A percentile compares a stretch with the other conserved stretches of the same genome.
phyloP scores from a whole-genome alignment of 495 filamentous ascomycete genomes.

The Penicillium pulvis region DNA sequence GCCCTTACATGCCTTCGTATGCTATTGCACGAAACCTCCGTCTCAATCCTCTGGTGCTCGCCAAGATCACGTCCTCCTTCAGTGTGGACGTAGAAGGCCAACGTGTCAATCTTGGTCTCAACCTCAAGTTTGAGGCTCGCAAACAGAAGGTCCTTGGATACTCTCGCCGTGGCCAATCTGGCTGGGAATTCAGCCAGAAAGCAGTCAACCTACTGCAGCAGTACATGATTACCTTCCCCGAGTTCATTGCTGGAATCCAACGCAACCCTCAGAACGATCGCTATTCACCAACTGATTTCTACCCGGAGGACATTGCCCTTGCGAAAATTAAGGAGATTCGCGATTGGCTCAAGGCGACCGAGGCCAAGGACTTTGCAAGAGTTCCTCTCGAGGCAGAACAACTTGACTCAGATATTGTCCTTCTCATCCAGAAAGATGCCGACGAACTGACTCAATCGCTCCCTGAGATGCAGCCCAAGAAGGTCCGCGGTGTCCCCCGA shows the following conservation, averaged over 20 bases:
- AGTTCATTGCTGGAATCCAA: constrained; percentile 88
- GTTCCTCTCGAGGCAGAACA: constrained; percentile 96
- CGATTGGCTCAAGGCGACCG: constrained; percentile 85
- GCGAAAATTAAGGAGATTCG: constrained; percentile 77
- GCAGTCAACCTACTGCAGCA: constrained; percentile 76
- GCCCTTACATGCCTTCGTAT: constrained; percentile 82
- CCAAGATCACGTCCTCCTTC: constrained; percentile 95
- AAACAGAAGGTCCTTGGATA: constrained; percentile 97
- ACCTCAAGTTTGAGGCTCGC: constrained; percentile 93
- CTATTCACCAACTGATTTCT: constrained; percentile 86
- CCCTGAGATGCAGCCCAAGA: constrained; percentile 55
- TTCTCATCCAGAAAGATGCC: constrained; percentile 75
- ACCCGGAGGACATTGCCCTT: constrained; percentile 64
- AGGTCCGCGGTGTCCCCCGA: constrained; percentile 76
- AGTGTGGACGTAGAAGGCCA: constrained; percentile 75
- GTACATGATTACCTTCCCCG: constrained; percentile 93
- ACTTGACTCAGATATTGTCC: constrained; percentile 86
- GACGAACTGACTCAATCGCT: constrained; percentile 56
- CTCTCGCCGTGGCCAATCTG: constrained; percentile 76
- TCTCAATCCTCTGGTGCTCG: constrained; percentile 83
- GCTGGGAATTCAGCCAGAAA: constrained; percentile 94
- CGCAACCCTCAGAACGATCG: constrained; percentile 70
- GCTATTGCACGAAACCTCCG: constrained; percentile 77
- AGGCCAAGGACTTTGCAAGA: constrained; percentile 86
- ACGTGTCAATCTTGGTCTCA: constrained; percentile 87